Evolutionary conservation across 352 stramenopile genomes (phyloP).

Genomic region (Pythium brachiatum): DNA sequence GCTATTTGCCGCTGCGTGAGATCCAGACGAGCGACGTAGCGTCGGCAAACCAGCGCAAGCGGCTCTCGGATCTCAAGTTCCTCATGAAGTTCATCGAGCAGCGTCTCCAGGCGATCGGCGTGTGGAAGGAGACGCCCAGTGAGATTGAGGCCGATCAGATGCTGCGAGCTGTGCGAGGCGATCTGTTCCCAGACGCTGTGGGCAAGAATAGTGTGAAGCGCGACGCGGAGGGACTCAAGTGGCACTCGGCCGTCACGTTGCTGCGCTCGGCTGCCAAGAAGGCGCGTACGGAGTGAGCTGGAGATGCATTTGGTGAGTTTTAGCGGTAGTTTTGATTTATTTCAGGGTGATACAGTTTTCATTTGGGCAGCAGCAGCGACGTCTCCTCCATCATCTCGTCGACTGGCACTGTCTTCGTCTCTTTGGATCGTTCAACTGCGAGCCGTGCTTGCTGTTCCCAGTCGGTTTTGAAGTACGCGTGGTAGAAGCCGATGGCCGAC

Average conservation of each 20-base stretch:
- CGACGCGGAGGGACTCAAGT: conserved; percentile 23
- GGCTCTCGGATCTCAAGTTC: conserved; percentile 29
- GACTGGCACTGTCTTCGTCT: conserved; percentile 15
- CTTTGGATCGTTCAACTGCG: conserved; percentile 45
- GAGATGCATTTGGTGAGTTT: neutral
- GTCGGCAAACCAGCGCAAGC: conserved; percentile 22
- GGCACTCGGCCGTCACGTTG: conserved; percentile 25
- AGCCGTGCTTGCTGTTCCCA: conserved; percentile 54
- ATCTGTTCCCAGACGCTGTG: conserved; percentile 2
- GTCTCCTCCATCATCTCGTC: conserved; percentile 4
- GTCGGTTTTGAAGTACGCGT: conserved; percentile 54
- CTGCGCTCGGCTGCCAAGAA: conserved; percentile 27
- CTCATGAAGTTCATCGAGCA: conserved; percentile 28
- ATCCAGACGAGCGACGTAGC: conserved; percentile 23
- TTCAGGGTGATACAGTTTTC: conserved; percentile 2
- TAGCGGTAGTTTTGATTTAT: neutral
- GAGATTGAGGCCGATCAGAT: conserved; percentile 26
- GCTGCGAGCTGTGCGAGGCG: conserved; percentile 15
- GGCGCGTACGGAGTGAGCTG: neutral
- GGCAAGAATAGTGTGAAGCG: conserved; percentile 22
- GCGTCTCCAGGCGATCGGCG: conserved; percentile 11
- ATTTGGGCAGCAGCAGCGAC: conserved; percentile 15
- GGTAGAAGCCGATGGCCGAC: conserved; percentile 57
- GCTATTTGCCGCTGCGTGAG: conserved; percentile 13
- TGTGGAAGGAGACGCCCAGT: conserved; percentile 26